Percentiles rank a stretch among this genome's conserved stretches.
phyloP scores from a whole-genome alignment of 1,139 yeast genomes.

The Debaryomyces nepalensis region DNA sequence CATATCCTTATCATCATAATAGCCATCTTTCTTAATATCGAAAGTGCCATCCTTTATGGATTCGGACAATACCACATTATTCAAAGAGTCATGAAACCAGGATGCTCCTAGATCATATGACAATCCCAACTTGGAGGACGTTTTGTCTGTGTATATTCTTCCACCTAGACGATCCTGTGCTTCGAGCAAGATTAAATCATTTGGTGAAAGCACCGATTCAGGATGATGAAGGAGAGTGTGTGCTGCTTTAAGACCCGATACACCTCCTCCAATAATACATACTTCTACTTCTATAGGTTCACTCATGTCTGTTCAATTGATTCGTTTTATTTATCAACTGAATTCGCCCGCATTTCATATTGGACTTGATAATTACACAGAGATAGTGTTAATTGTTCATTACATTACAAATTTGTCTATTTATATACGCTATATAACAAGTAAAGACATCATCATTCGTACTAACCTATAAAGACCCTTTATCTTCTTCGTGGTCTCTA shows the following conservation, averaged over 20 bases:
- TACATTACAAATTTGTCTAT: too few relatives aligned
- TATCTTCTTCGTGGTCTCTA: too few relatives aligned
- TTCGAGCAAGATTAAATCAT: constrained; percentile 49
- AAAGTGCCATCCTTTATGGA: constrained; percentile 32
- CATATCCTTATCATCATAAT: constrained; percentile 58
- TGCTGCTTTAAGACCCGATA: constrained; percentile 81
- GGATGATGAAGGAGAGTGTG: constrained; percentile 48
- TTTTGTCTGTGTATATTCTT: constrained; percentile 38
- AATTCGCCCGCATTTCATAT: neutral
- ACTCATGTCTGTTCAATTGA: neutral
- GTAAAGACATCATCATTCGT: too few relatives aligned
- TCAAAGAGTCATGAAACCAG: constrained; percentile 85
- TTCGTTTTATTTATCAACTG: neutral
- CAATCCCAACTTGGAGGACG: constrained; percentile 37
- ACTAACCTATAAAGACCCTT: too few relatives aligned
- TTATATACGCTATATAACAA: too few relatives aligned
- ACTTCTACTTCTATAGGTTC: constrained; percentile 17
- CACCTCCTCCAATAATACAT: constrained; percentile 77
- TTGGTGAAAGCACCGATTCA: constrained; percentile 33
- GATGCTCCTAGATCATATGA: constrained; percentile 81
- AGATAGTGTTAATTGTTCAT: too few relatives aligned
- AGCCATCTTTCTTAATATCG: constrained; percentile 35
- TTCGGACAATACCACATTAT: constrained; percentile 55
- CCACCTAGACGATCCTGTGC: constrained; percentile 59
- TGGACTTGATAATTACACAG: too few relatives aligned